These are phyloP conservation scores for Hypoxylon lienhwacheense DNA, from an alignment of 495 filamentous ascomycete species.

Conservation along the genomic window DNA sequence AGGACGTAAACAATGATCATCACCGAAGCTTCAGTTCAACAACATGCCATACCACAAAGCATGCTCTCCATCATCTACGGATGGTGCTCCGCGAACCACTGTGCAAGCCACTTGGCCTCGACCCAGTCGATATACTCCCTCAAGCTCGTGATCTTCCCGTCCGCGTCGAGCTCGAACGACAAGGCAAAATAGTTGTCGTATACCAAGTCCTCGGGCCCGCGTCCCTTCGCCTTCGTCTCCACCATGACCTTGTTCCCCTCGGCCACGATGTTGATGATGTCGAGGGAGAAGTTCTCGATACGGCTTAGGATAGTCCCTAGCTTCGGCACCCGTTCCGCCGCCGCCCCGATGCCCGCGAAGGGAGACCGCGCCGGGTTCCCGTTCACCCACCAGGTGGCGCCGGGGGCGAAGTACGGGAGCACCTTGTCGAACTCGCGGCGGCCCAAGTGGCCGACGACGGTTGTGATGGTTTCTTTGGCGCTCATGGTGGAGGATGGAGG, in stretches of 20 bases:
- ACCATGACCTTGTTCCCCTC: constrained; percentile 2
- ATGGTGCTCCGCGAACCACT: background rate
- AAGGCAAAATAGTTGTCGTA: constrained; percentile 6
- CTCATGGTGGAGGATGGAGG: background rate
- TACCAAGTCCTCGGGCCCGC: constrained; percentile 5
- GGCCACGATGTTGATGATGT: background rate
- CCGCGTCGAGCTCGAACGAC: background rate
- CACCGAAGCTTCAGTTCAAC: too few species aligned
- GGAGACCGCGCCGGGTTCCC: background rate
- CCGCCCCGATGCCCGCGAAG: background rate
- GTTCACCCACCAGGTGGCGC: constrained; percentile 9
- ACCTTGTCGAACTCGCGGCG: background rate
- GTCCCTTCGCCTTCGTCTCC: background rate
- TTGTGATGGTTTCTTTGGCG: background rate
- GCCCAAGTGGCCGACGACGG: background rate
- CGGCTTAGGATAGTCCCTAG: too few species aligned
- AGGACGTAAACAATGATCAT: too few species aligned
- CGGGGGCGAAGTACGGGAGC: background rate
- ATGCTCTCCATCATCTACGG: too few species aligned
- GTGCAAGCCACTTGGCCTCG: background rate
- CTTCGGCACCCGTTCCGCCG: background rate
- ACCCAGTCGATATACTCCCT: constrained; percentile 4
- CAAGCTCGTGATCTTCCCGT: background rate
- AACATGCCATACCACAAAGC: too few species aligned
- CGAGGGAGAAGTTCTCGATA: constrained; percentile 8